Base-by-base conservation (phyloP, 352 stramenopile species). In the Ochromonadaceae sp. region DNA sequence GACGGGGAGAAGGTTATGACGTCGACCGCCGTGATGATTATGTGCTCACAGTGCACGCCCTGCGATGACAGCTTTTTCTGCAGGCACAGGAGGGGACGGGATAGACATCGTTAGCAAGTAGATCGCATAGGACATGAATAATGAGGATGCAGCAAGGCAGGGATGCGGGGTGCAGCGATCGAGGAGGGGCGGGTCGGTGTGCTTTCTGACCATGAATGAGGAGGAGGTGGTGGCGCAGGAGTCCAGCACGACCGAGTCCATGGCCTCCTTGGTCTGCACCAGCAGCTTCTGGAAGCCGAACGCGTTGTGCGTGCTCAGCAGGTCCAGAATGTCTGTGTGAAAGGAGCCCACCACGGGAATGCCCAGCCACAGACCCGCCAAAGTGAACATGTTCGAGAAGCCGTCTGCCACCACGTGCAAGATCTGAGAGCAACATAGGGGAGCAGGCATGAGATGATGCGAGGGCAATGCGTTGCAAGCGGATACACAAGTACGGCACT, bases 271-370 rank as follows among this genome's bases (percentile, higher is more conserved):
- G 10, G 62, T 30, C 20, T 42, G 44, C 20, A 65, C 58, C 35
- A 53, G 28, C 2, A 2, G 22, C 25, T 53, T 39, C 49, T 56
- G 58, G 20, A 70, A 48, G 25, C 30, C 15, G 40, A 38, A 59
- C 20, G 39, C 65, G 9, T 36, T 32, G 25, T 47, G 42, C n/a
- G 60, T 42, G 9, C 30, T 58, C 9, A 69, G n/a, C 22, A 67
- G 32, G 20, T 68, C 66, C 36, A 69, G 48, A 36, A 74, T 34
- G 35, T 74, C 70, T 43, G 70, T 74, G 60, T 74, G 70, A 59
- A 74, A 70, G 3, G 70, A 74, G 30, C 41, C 67, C 4, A 74
- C 68, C 20, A 74, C 44, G 0, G 70, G 70, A 28, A 74, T 67
- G 9, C 41, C 32, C n/a, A 71, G 44, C 12, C 52, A 22, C 58